Evolutionary conservation across 2,329 filamentous ascomycete species (phyloP), one percentile per base, ranked within the genome.

Genomic region (Domatiomyces globalis): DNA sequence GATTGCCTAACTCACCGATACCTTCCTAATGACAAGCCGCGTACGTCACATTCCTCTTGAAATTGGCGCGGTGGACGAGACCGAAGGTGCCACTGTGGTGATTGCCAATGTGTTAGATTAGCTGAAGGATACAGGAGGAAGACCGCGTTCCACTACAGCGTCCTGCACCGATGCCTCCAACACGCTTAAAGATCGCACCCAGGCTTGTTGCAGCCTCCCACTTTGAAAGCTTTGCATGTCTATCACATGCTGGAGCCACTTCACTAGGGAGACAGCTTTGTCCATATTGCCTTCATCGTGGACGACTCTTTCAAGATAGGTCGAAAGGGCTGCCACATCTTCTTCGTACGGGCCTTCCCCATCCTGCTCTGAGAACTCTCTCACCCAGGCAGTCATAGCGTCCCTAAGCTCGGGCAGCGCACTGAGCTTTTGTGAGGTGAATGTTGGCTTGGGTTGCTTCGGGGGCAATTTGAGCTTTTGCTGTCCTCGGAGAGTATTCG

Each of bases 311-410:
- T 65, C 71, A 27, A 96, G 66, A 65, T 94, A 96, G 62, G 73
- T 77, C 50, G 76, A 78, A 54, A 96, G 72, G 39, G 89, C 81
- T 43, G 75, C 75, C 0, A 90, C 82, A 66, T 98, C 92, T 52
- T 85, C 80, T 0, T 69, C 68, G 66, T 92, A 88, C 1, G 92
- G 92, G 0, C 85, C 87, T 66, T 92, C 88, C 2, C 89, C 90
- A 0, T 85, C 87, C 2, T 89, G 83, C 4, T 73, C 73, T 36
- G 67, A 71, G 54, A 90, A 94, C 54, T 83, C 80, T 2, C 70
- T 64, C 57, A 87, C 77, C 92, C 92, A 98, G 3, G 79, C 79
- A 50, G 73, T 77, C 12, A 95, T 71, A 63, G 87, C 87, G 39
- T 79, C 74, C 45, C 88, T 78, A 50, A 96, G 71, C 58, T 94